Evolutionary conservation across 805 yeast species (phyloP).

Genomic region (Spathaspora passalidarum): DNA sequence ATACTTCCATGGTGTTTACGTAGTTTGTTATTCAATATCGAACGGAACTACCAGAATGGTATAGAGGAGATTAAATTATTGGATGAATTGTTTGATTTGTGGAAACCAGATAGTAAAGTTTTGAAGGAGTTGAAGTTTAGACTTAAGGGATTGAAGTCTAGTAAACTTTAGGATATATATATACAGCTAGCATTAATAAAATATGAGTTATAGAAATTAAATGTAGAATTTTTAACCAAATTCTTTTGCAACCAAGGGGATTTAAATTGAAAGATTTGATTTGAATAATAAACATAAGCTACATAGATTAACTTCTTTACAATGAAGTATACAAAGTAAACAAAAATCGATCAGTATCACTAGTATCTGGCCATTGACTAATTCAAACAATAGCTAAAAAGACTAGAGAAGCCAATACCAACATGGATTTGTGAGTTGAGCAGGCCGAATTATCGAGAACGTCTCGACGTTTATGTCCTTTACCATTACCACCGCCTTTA

Average conservation of each 20-base stretch:
- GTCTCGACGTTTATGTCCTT: not conserved
- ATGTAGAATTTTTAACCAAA: too few species aligned
- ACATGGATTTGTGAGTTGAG: not conserved
- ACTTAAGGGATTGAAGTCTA: constrained; percentile 50
- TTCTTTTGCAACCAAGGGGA: too few species aligned
- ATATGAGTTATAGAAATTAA: not conserved
- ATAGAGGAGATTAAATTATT: constrained; percentile 57
- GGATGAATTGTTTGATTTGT: constrained; percentile 68
- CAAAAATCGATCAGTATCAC: too few species aligned
- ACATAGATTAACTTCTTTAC: too few species aligned
- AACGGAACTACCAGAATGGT: constrained; percentile 38
- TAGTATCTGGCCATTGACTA: too few species aligned
- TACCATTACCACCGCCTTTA: not conserved
- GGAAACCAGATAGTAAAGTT: constrained; percentile 85
- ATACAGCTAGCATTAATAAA: constrained; percentile 5
- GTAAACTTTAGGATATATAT: constrained; percentile 26
- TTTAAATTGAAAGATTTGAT: too few species aligned
- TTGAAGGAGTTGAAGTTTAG: constrained; percentile 83
- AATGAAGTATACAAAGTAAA: too few species aligned
- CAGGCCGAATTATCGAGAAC: not conserved
- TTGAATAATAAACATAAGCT: too few species aligned
- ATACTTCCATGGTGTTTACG: constrained; percentile 91
- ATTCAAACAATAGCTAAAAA: too few species aligned
- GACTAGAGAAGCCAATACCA: not conserved
- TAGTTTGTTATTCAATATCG: constrained; percentile 69